These are phyloP conservation scores for Zasmidium citrigriseum DNA, from an alignment of 2,329 filamentous ascomycete species.

Conservation along the genomic window DNA sequence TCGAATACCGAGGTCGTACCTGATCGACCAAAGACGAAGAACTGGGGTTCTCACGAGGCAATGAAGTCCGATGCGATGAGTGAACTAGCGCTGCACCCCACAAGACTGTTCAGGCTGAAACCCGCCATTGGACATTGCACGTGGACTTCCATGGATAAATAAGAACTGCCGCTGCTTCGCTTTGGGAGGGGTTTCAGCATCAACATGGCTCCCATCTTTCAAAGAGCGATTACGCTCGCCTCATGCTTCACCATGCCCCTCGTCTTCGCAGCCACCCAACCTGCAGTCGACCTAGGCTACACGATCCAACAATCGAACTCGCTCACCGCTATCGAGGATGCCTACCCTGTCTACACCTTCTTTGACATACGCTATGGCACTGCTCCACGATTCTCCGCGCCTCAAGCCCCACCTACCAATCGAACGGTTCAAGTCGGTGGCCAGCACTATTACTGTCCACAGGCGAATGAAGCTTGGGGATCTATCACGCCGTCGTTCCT, in stretches of 20 bases:
- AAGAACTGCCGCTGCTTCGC: background rate
- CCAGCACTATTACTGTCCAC: slow-evolving; percentile 46
- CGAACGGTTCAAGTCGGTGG: slow-evolving; percentile 50
- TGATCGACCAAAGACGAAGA: too few relatives aligned
- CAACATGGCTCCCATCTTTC: background rate
- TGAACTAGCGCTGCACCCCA: background rate
- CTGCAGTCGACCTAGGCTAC: slow-evolving; percentile 57
- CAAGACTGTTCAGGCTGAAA: background rate
- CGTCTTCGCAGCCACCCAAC: slow-evolving; percentile 17
- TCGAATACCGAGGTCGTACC: too few relatives aligned
- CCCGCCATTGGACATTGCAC: too few relatives aligned
- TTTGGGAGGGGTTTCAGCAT: background rate
- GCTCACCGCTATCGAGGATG: slow-evolving; percentile 41
- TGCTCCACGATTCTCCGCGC: slow-evolving; percentile 55
- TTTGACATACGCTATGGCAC: slow-evolving; percentile 59
- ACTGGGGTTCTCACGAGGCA: background rate
- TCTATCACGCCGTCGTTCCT: slow-evolving; percentile 37
- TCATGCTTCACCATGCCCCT: background rate
- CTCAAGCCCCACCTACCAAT: slow-evolving; percentile 42
- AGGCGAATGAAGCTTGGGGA: slow-evolving; percentile 49
- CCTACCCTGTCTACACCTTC: slow-evolving; percentile 45
- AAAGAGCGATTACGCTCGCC: too few relatives aligned
- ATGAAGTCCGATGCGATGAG: background rate
- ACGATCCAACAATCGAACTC: slow-evolving; percentile 48
- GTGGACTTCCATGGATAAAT: too few relatives aligned